Percentiles rank a stretch among this genome's conserved stretches.
Conservation (phyloP, 2,329 filamentous ascomycete genomes). For the Fusarium albidum region DNA sequence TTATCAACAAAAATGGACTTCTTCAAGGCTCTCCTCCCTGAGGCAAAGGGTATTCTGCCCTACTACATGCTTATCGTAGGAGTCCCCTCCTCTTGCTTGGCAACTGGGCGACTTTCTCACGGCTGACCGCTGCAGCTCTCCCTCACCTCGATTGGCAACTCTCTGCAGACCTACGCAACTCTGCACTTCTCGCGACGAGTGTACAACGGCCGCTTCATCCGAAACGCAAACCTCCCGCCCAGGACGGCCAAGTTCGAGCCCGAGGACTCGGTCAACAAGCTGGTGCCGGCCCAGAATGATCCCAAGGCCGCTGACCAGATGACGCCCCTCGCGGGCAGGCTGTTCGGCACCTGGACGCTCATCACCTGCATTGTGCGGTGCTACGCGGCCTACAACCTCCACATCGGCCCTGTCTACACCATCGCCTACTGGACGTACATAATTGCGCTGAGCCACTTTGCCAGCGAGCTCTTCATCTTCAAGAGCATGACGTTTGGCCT, state of each 20-base stretch:
- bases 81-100: constrained; percentile 3
- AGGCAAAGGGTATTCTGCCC: constrained; percentile 62
- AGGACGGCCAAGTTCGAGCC: constrained; percentile 54
- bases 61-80: constrained; percentile 67
- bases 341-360: constrained; percentile 90
- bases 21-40: constrained; percentile 55
- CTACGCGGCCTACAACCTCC: constrained; percentile 85
- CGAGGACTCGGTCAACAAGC: constrained; percentile 62
- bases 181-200: constrained; percentile 85
- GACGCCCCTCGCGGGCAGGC: constrained; percentile 78
- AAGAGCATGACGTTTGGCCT: constrained; percentile 73
- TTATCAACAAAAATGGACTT: constrained; percentile 51
- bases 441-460: constrained; percentile 80
- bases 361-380: constrained; percentile 78
- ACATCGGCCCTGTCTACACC: constrained; percentile 77
- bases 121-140: constrained; percentile 70
- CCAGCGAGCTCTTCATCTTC: constrained; percentile 82
- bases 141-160: constrained; percentile 83
- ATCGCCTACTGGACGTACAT: constrained; percentile 84
- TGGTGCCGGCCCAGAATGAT: constrained; percentile 55
- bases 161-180: constrained; percentile 82
- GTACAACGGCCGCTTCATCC: constrained; percentile 74
- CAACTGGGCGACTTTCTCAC: constrained; percentile 8
- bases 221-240: constrained; percentile 55
- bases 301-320: constrained; percentile 65